Conservation (phyloP, 768 basidiomycete genomes). For the Fibroporia radiculosa region DNA sequence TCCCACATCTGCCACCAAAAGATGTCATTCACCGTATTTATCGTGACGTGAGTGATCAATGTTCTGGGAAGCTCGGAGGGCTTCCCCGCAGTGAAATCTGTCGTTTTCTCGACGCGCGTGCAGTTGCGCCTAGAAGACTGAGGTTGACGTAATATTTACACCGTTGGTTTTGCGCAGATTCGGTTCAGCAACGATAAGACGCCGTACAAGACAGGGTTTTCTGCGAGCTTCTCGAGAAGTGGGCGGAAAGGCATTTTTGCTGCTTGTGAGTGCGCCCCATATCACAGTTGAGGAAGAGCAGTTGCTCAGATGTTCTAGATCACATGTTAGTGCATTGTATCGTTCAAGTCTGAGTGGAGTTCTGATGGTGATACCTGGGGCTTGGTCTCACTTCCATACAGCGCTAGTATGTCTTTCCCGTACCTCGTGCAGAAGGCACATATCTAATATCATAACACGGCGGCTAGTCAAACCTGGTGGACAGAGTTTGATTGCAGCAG, state of each 20-base stretch:
- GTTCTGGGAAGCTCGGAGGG: too few species aligned
- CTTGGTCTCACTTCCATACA: background rate
- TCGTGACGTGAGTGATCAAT: slow-evolving; percentile 72
- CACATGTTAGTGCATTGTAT: slow-evolving; percentile 40
- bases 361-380: background rate
- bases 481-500: slow-evolving; percentile 69
- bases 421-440: background rate
- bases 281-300: background rate
- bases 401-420: slow-evolving; percentile 19
- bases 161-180: slow-evolving; percentile 38
- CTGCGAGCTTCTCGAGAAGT: slow-evolving; percentile 80
- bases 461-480: slow-evolving; percentile 55
- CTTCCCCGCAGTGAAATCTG: too few species aligned
- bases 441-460: background rate
- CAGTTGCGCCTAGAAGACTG: too few species aligned
- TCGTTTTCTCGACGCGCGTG: too few species aligned
- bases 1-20: slow-evolving; percentile 84
- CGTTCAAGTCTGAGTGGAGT: background rate
- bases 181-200: slow-evolving; percentile 94
- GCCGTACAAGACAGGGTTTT: slow-evolving; percentile 82
- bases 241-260: slow-evolving; percentile 91
- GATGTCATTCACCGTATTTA: slow-evolving; percentile 92
- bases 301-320: slow-evolving; percentile 31
- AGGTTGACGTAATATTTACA: background rate
- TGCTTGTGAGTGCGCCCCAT: slow-evolving; percentile 47